These are phyloP conservation scores for Thielaviopsis musarum DNA, from an alignment of 2,329 filamentous ascomycete species.

Conservation along the genomic window DNA sequence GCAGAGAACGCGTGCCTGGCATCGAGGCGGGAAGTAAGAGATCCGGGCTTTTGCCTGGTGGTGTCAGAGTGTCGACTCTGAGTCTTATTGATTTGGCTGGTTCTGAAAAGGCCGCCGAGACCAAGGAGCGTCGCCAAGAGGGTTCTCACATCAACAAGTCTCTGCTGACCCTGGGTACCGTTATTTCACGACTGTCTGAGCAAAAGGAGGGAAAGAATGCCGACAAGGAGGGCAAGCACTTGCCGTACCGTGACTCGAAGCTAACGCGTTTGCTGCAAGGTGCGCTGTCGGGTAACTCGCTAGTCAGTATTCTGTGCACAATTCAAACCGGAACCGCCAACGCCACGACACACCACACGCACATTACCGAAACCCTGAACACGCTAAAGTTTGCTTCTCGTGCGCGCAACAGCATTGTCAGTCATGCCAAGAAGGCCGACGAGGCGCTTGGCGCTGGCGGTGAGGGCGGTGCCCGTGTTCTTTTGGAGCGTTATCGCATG, in stretches of 20 bases:
- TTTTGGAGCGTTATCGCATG: constrained; percentile 83
- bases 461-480: constrained; percentile 72
- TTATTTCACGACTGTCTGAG: constrained; percentile 83
- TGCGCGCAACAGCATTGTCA: constrained; percentile 95
- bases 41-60: constrained; percentile 58
- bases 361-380: constrained; percentile 80
- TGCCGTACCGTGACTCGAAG: constrained; percentile 96
- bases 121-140: constrained; percentile 83
- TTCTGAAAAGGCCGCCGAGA: constrained; percentile 88
- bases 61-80: constrained; percentile 85
- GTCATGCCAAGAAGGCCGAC: constrained; percentile 86
- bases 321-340: constrained; percentile 77
- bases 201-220: constrained; percentile 53
- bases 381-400: constrained; percentile 93
- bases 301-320: constrained; percentile 95
- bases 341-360: constrained; percentile 51
- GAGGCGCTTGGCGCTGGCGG: constrained; percentile 66
- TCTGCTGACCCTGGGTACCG: constrained; percentile 81
- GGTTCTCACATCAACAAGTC: constrained; percentile 99
- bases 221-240: constrained; percentile 78
- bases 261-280: constrained; percentile 83
- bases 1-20: constrained; percentile 63
- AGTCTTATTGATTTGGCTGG: constrained; percentile 93
- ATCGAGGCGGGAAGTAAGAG: constrained; percentile 43
- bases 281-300: constrained; percentile 78